Evolutionary conservation across 768 basidiomycete species (phyloP).

Genomic region (Serpula lacrymans): DNA sequence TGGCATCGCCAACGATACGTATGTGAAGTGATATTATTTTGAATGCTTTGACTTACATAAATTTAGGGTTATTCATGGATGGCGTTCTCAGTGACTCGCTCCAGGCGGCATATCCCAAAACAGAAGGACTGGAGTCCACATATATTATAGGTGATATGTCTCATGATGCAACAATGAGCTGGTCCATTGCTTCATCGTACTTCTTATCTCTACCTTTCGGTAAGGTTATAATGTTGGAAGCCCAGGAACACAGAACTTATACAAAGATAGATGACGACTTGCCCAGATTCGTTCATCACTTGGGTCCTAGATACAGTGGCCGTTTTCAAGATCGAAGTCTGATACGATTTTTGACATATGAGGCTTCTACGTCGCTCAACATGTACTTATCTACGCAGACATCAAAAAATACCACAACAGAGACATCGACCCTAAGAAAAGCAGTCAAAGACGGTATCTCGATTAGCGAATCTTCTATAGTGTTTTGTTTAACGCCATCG

Average conservation of each 20-base stretch:
- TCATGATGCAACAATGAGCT: slow-evolving; percentile 45
- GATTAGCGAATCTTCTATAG: slow-evolving; percentile 35
- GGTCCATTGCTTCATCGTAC: slow-evolving; percentile 69
- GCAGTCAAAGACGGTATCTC: slow-evolving; percentile 40
- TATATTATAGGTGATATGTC: slow-evolving; percentile 59
- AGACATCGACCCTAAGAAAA: slow-evolving; percentile 30
- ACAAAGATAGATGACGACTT: slow-evolving; percentile 56
- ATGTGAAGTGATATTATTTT: slow-evolving; percentile 20
- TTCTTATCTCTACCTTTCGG: slow-evolving; percentile 58
- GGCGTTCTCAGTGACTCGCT: slow-evolving; percentile 63
- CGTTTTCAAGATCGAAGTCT: slow-evolving; percentile 73
- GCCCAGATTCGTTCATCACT: slow-evolving; percentile 72
- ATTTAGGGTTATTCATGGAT: slow-evolving; percentile 69
- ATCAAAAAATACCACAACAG: slow-evolving; percentile 35
- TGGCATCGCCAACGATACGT: slow-evolving; percentile 60
- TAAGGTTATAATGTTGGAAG: slow-evolving; percentile 20
- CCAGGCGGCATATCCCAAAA: slow-evolving; percentile 61
- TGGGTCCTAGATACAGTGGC: slow-evolving; percentile 74
- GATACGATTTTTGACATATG: slow-evolving; percentile 78
- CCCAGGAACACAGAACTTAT: slow-evolving; percentile 12
- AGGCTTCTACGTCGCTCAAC: slow-evolving; percentile 79
- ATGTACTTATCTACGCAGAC: slow-evolving; percentile 62
- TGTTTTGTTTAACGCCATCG: slow-evolving; percentile 37
- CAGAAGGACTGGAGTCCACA: slow-evolving; percentile 29
- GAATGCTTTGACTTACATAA: slow-evolving; percentile 1